Evolutionary conservation across 1,139 yeast species (phyloP).

Genomic region (Protomyces inundatus): DNA sequence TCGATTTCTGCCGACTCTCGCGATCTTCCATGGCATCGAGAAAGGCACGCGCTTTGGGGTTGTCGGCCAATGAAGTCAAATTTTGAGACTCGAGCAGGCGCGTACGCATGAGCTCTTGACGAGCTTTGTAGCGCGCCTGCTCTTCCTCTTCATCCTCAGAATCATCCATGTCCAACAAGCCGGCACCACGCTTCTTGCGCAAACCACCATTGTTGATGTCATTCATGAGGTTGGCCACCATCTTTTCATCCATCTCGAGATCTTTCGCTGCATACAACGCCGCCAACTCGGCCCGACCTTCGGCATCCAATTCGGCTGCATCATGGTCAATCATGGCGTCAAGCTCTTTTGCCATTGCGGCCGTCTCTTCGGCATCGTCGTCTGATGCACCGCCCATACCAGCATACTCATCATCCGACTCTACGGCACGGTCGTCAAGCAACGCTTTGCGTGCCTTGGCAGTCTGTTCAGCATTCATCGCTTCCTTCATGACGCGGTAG

Average conservation of each 20-base stretch:
- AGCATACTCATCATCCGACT: conserved; percentile 94
- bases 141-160: conserved; percentile 52
- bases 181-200: conserved; percentile 52
- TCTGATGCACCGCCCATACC: conserved; percentile 83
- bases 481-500: conserved; percentile 7
- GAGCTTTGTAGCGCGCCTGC: conserved; percentile 44
- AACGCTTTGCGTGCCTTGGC: conserved; percentile 53
- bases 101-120: conserved; percentile 50
- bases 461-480: conserved; percentile 39
- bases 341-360: conserved; percentile 39
- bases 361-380: conserved; percentile 74
- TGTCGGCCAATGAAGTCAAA: conserved; percentile 47
- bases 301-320: conserved; percentile 10
- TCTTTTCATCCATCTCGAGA: conserved; percentile 60
- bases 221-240: conserved; percentile 67
- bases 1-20: conserved; percentile 2
- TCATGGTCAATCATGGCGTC: conserved; percentile 28
- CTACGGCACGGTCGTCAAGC: conserved; percentile 84
- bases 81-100: conserved; percentile 53
- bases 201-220: conserved; percentile 81
- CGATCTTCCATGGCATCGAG: conserved; percentile 62
- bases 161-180: conserved; percentile 59
- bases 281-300: conserved; percentile 47
- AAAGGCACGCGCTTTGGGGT: conserved; percentile 66
- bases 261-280: conserved; percentile 50